These are phyloP conservation scores for Ogataea henricii DNA, from an alignment of 805 yeast species.

Conservation along the genomic window DNA sequence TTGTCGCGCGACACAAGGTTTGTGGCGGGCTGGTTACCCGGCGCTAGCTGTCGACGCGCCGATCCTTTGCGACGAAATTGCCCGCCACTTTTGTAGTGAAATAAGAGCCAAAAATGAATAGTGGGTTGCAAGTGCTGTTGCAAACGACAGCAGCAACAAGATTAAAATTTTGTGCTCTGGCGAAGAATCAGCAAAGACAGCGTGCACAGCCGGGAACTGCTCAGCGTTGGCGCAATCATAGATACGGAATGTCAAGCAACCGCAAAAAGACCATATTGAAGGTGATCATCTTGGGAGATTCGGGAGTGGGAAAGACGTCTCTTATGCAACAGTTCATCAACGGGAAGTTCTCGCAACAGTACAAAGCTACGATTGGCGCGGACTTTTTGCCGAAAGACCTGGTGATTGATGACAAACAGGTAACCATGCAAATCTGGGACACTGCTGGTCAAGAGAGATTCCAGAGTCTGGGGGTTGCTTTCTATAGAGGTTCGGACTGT, in stretches of 20 bases:
- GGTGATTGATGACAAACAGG: conserved; percentile 77
- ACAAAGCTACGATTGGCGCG: conserved; percentile 97
- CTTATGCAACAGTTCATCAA: conserved; percentile 96
- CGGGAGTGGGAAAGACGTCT: conserved; percentile 97
- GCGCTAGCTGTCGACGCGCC: background rate
- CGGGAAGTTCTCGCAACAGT: conserved; percentile 91
- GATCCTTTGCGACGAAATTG: conserved; percentile 3
- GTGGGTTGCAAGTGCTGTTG: background rate
- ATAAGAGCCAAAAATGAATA: background rate
- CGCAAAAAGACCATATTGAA: conserved; percentile 77
- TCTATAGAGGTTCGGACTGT: conserved; percentile 97
- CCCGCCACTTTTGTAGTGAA: conserved; percentile 1
- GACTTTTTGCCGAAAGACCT: conserved; percentile 94
- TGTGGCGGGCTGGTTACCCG: background rate
- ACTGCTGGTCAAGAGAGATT: conserved; percentile 99
- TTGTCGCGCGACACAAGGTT: background rate
- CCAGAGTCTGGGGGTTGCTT: conserved; percentile 95
- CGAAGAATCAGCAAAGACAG: background rate
- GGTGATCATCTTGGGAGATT: conserved; percentile 92
- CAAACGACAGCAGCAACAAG: background rate
- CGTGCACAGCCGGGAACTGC: background rate
- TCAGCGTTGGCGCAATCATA: no score
- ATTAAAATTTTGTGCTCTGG: background rate
- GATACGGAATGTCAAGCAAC: conserved; percentile 45
- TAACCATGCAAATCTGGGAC: conserved; percentile 91